These are phyloP conservation scores for Sonneratia alba DNA, from an alignment of 345 rosid genomes.

Conservation along the genomic window DNA sequence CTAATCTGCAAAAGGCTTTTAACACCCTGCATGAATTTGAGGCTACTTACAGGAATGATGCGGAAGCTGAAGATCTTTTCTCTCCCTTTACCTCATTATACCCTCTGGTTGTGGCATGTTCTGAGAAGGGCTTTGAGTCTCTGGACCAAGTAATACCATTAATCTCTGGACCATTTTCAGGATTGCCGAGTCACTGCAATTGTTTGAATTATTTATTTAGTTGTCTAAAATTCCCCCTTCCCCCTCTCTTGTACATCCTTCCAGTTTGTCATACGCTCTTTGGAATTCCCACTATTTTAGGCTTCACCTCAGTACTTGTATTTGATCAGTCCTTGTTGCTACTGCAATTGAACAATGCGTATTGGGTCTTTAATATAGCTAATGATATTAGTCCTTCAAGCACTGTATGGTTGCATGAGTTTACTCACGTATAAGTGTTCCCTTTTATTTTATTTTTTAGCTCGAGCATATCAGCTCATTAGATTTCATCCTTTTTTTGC, in stretches of 20 bases:
- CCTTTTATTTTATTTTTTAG: neutral
- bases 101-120: constrained; percentile 79
- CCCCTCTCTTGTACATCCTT: neutral
- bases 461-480: no score
- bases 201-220: neutral
- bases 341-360: neutral
- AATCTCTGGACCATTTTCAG: neutral
- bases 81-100: constrained; percentile 76
- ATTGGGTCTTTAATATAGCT: neutral
- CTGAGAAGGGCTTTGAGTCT: constrained; percentile 77
- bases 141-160: constrained; percentile 56
- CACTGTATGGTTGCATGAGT: neutral
- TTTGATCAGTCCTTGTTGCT: neutral
- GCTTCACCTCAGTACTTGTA: neutral
- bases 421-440: neutral
- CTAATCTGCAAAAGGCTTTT: constrained; percentile 69
- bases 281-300: neutral
- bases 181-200: neutral
- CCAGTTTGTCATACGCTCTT: neutral
- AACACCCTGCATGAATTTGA: constrained; percentile 61
- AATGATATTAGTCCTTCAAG: neutral
- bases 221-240: neutral
- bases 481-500: neutral
- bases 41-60: constrained; percentile 36
- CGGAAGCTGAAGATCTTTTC: constrained; percentile 49